Percentiles rank a stretch among this genome's conserved stretches.
Evolutionary conservation across 768 basidiomycete genomes (phyloP).

Genomic region (Amanita jacksonii): DNA sequence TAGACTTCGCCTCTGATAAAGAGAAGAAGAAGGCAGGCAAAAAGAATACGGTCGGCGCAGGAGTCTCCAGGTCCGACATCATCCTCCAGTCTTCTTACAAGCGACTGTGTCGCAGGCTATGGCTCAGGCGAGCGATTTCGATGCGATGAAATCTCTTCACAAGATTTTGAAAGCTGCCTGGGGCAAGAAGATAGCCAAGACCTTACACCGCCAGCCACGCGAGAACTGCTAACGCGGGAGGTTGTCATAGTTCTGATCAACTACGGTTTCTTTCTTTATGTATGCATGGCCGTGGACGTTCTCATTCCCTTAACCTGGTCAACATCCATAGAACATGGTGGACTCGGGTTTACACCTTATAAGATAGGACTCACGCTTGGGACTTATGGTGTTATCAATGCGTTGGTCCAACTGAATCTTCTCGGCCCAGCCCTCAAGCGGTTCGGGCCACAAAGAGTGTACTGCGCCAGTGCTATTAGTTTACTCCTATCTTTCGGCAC

Average conservation of each 20-base stretch:
- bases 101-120: no score
- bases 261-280: background rate
- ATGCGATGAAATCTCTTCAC: no score
- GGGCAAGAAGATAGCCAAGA: no score
- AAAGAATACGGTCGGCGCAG: no score
- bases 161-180: no score
- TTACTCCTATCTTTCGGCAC: conserved; percentile 12
- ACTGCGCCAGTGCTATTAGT: no score
- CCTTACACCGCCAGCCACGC: no score
- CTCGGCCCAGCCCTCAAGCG: conserved; percentile 34
- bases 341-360: conserved; percentile 42
- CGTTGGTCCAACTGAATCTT: conserved; percentile 38
- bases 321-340: conserved; percentile 45
- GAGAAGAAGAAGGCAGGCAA: no score
- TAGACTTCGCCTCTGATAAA: no score
- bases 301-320: conserved; percentile 24
- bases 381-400: conserved; percentile 41
- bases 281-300: background rate
- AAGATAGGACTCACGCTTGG: conserved; percentile 45
- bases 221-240: background rate
- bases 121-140: no score
- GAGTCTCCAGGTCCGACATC: no score
- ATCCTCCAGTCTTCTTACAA: no score
- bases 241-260: background rate
- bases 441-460: conserved; percentile 33